phyloP scores from a whole-genome alignment of 345 rosid genomes.

The Rhodomyrtus tomentosa region DNA sequence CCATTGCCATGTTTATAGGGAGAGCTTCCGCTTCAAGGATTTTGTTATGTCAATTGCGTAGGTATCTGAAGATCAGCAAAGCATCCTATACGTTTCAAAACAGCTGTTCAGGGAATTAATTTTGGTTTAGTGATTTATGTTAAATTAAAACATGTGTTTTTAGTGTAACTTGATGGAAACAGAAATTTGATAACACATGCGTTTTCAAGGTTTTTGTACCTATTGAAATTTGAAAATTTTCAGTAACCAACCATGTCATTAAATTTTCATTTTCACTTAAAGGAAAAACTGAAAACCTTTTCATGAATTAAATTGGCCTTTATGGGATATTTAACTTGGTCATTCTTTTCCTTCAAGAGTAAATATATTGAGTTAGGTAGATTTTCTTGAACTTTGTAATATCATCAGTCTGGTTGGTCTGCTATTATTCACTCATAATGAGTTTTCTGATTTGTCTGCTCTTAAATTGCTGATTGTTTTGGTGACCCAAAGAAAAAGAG shows the following conservation, averaged over 20 bases:
- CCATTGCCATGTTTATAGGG: background rate
- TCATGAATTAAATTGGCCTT: background rate
- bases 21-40: background rate
- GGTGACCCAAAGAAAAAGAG: background rate
- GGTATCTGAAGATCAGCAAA: background rate
- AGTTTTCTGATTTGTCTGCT: background rate
- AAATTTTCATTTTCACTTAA: background rate
- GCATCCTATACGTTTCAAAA: background rate
- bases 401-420: background rate
- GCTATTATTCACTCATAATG: background rate
- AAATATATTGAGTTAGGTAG: background rate
- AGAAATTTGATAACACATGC: background rate
- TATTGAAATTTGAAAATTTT: background rate
- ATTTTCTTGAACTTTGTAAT: background rate
- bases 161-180: background rate
- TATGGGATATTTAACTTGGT: background rate
- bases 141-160: background rate
- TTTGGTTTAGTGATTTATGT: background rate
- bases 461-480: background rate
- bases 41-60: background rate
- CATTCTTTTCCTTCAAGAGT: background rate
- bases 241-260: background rate
- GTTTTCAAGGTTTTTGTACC: background rate
- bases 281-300: background rate
- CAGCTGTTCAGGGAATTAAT: background rate